phyloP scores from a whole-genome alignment of 2,329 filamentous ascomycete genomes.

The Penicillium vulpinum region DNA sequence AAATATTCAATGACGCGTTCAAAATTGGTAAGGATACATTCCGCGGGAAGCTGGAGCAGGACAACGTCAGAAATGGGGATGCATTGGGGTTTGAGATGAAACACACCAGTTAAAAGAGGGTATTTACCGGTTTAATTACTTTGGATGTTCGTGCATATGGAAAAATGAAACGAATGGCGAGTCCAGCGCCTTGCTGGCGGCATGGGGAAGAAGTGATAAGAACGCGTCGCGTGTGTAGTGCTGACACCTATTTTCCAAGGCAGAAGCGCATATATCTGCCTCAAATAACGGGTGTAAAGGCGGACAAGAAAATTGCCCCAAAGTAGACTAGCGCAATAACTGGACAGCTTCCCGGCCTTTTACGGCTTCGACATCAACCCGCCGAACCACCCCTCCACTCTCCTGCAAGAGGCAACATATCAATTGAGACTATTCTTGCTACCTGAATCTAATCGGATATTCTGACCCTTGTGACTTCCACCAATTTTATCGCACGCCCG shows the following conservation, averaged over 20 bases:
- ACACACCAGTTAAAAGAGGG: background rate
- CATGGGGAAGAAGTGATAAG: slow-evolving; percentile 17
- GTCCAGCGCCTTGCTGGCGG: slow-evolving; percentile 15
- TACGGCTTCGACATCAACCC: slow-evolving; percentile 42
- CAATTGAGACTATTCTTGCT: slow-evolving; percentile 29
- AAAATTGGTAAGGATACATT: slow-evolving; percentile 29
- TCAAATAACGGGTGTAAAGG: slow-evolving; percentile 26
- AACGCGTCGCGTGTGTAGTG: slow-evolving; percentile 35
- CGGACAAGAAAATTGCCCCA: slow-evolving; percentile 27
- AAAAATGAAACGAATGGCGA: slow-evolving; percentile 16
- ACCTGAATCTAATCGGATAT: slow-evolving; percentile 14
- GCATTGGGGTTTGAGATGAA: background rate
- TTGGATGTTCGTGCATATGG: background rate
- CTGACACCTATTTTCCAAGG: slow-evolving; percentile 26
- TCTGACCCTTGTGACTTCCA: slow-evolving; percentile 7
- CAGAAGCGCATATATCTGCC: slow-evolving; percentile 15
- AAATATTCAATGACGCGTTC: slow-evolving; percentile 16
- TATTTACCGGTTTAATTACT: background rate
- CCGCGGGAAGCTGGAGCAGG: slow-evolving; percentile 16
- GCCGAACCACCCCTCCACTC: slow-evolving; percentile 33
- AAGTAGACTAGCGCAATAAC: slow-evolving; percentile 33
- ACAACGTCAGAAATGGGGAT: slow-evolving; percentile 17
- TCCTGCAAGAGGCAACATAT: slow-evolving; percentile 22
- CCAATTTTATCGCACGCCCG: slow-evolving; percentile 3
- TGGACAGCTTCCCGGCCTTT: slow-evolving; percentile 37